Evolutionary conservation across 2,329 filamentous ascomycete genomes (phyloP).

Genomic region (Davidsoniella eucalypti): DNA sequence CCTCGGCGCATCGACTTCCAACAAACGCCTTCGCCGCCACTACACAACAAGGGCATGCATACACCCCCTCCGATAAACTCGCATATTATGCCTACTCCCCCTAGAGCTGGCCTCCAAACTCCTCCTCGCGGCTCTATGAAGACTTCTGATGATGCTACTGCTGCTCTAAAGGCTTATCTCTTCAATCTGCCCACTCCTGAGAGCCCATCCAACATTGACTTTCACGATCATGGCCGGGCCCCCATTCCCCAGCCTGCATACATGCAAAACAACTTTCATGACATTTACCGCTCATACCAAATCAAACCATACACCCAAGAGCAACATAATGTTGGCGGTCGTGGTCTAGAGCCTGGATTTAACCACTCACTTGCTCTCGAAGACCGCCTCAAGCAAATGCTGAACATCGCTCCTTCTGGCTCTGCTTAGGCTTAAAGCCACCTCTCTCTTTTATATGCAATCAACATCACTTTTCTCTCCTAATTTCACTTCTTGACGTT

Average conservation of each 20-base stretch:
- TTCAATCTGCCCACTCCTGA: constrained; percentile 22
- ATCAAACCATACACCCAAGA: neutral
- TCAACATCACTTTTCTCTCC: too few species aligned
- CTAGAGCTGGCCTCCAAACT: constrained; percentile 5
- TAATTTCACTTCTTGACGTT: too few species aligned
- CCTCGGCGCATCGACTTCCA: neutral
- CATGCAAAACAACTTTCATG: neutral
- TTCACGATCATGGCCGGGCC: too few species aligned
- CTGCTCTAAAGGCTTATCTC: constrained; percentile 41
- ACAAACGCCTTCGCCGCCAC: neutral
- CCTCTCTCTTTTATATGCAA: too few species aligned
- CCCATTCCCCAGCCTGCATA: too few species aligned
- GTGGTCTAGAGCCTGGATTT: constrained; percentile 7
- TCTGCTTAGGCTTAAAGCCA: neutral
- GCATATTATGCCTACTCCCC: constrained; percentile 5
- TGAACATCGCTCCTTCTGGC: constrained; percentile 9
- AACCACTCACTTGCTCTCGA: constrained; percentile 4
- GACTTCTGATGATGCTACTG: constrained; percentile 22
- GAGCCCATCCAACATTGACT: neutral
- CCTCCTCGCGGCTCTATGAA: constrained; percentile 1
- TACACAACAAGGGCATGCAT: neutral
- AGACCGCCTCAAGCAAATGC: constrained; percentile 9
- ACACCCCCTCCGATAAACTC: constrained; percentile 5
- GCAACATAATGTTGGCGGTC: neutral
- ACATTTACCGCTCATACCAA: neutral